Evolutionary conservation across 306 rosid species (phyloP).

Genomic region (Datisca glomerata): DNA sequence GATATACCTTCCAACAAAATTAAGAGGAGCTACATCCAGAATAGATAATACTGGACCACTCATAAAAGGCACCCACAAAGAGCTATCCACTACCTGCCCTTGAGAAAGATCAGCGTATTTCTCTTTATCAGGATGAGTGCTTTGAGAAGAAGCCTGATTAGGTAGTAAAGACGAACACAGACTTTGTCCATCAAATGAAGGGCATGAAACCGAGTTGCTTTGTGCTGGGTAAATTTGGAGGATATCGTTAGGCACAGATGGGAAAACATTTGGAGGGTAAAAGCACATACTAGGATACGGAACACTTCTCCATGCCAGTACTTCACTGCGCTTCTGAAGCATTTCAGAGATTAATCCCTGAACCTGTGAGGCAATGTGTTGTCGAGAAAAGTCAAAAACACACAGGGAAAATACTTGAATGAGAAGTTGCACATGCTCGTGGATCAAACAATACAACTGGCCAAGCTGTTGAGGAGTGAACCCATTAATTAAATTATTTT

Average conservation of each 20-base stretch:
- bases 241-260: conserved; percentile 37
- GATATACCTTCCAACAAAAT: conserved; percentile 46
- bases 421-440: conserved; percentile 88
- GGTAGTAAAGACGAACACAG: conserved; percentile 24
- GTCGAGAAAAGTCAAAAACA: conserved; percentile 61
- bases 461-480: conserved; percentile 74
- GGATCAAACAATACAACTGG: conserved; percentile 69
- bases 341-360: conserved; percentile 64
- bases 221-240: conserved; percentile 25
- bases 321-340: conserved; percentile 58
- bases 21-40: conserved; percentile 75
- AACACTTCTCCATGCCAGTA: conserved; percentile 34
- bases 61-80: conserved; percentile 50
- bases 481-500: conserved; percentile 53
- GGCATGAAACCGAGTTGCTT: conserved; percentile 23
- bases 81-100: conserved; percentile 31
- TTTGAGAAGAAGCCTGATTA: conserved; percentile 19
- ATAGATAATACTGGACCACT: conserved; percentile 45
- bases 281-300: conserved; percentile 76
- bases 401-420: conserved; percentile 81
- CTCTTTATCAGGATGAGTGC: conserved; percentile 22
- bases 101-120: conserved; percentile 20
- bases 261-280: conserved; percentile 24
- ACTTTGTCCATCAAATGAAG: conserved; percentile 19
- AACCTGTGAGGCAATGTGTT: conserved; percentile 73